Base-by-base conservation (phyloP, 2,329 filamentous ascomycete species). In the Biscogniauxia marginata region DNA sequence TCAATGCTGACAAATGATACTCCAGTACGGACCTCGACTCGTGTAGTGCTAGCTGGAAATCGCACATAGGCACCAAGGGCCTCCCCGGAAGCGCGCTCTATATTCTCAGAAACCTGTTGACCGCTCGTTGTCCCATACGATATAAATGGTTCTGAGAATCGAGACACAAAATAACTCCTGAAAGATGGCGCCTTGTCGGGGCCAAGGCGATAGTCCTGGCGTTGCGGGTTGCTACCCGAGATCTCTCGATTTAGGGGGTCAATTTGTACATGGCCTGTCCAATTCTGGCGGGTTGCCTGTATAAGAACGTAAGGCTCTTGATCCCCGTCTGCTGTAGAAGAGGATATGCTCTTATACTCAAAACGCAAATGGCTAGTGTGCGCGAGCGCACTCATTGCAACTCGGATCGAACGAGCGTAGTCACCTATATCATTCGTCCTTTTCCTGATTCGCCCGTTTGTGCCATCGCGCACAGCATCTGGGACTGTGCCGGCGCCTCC, bases 1-100 rank as follows among this genome's bases (percentile, higher is more conserved):
- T 77, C 75, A 18, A 79, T 58, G 54, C 77, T 79, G 48, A 79
- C 67, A 54, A 79, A 79, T 0, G 77, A 79, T 5, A 79, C 69
- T 1, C 74, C 77, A 1, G 76, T 79, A 5, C 76, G 73, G n/a
- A 79, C 72, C 57, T 79, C 76, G 1, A 79, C 70, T 19, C 67
- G 58, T 1, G 54, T 64, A 1, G 64, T 65, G 5, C 62, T 56
- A 5, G 60, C 39, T 3, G 51, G 48, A 52, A 80, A 79, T 9
- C 59, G 73, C 16, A 75, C 76, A 54, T 76, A 79, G 9, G 74
- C 77, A 3, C 64, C 60, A 13, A 68, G 61, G 13, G 43, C 73
- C 13, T 73, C 73, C 2, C 75, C 76, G 2, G 67, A 66, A 2
- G 66, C 67, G 9, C 54, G 50, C 5, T 8, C 53, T 2, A 46